phyloP scores from a whole-genome alignment of 192 early-diverging fungal species.

The Dissophora globulifera region DNA sequence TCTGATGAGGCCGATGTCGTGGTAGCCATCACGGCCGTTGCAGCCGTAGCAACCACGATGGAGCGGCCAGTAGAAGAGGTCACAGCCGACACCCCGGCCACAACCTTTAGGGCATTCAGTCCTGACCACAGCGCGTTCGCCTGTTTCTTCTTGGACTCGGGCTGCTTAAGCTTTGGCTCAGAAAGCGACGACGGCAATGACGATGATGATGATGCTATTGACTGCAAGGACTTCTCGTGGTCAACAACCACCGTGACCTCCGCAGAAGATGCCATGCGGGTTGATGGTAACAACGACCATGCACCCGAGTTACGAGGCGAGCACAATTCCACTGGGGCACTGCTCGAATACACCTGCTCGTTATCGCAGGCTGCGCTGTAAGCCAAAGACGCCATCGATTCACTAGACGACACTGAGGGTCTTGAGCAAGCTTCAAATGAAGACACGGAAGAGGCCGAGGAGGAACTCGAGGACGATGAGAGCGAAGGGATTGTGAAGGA shows the following conservation, averaged over 20 bases:
- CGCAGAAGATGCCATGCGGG: not conserved
- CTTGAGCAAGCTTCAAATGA: constrained; percentile 33
- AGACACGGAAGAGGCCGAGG: constrained; percentile 32
- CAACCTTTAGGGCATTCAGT: constrained; percentile 15
- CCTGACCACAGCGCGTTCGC: constrained; percentile 15
- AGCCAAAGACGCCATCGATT: constrained; percentile 3
- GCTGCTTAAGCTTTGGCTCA: not conserved
- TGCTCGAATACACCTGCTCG: constrained; percentile 9
- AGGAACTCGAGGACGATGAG: constrained; percentile 21
- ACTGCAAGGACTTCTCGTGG: not conserved
- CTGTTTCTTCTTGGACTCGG: constrained; percentile 9
- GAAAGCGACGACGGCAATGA: no score
- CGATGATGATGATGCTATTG: not conserved
- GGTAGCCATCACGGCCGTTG: not conserved
- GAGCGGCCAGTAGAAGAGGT: constrained; percentile 1
- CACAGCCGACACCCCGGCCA: not conserved
- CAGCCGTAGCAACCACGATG: not conserved
- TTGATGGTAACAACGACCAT: constrained; percentile 9
- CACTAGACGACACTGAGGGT: constrained; percentile 10
- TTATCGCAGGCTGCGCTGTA: constrained; percentile 27
- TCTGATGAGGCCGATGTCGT: constrained; percentile 2
- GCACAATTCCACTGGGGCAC: not conserved
- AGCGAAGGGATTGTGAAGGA: constrained; percentile 32
- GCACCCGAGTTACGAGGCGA: constrained; percentile 43
- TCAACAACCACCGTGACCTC: not conserved